These are phyloP conservation scores for Aspergillus proliferans DNA, from an alignment of 2,329 filamentous ascomycete species.

Conservation along the genomic window DNA sequence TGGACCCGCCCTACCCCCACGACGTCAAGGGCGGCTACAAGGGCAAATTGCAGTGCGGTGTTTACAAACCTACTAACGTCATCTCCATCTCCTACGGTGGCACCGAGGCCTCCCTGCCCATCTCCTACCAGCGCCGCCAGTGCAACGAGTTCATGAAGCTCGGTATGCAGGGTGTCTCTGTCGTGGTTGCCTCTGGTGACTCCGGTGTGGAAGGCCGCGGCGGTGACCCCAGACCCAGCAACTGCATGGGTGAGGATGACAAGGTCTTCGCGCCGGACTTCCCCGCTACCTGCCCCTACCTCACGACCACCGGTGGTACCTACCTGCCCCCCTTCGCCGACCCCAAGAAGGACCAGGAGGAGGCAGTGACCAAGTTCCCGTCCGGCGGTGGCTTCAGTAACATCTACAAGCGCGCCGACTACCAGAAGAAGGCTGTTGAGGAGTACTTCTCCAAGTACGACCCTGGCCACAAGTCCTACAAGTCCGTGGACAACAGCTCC, in stretches of 20 bases:
- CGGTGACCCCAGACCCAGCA: slow-evolving; percentile 23
- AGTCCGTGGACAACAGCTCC: slow-evolving; percentile 24
- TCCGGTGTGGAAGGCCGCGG: slow-evolving; percentile 34
- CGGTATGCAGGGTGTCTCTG: slow-evolving; percentile 43
- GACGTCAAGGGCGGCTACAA: slow-evolving; percentile 36
- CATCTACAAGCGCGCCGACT: slow-evolving; percentile 35
- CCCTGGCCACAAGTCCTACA: slow-evolving; percentile 25
- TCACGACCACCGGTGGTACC: slow-evolving; percentile 36
- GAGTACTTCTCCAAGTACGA: slow-evolving; percentile 26
- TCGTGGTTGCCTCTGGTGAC: slow-evolving; percentile 45
- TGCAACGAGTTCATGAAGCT: slow-evolving; percentile 45
- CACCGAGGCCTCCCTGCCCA: slow-evolving; percentile 28
- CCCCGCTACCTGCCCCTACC: slow-evolving; percentile 28
- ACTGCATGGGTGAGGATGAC: slow-evolving; percentile 29
- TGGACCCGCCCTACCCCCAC: slow-evolving; percentile 42
- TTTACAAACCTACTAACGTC: slow-evolving; percentile 51
- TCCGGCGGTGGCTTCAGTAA: slow-evolving; percentile 41
- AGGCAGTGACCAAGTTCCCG: slow-evolving; percentile 31
- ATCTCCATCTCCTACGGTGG: slow-evolving; percentile 32
- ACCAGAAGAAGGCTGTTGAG: slow-evolving; percentile 32
- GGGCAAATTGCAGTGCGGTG: slow-evolving; percentile 39
- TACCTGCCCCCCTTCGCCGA: slow-evolving; percentile 26
- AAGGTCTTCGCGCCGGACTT: slow-evolving; percentile 34
- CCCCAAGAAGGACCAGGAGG: slow-evolving; percentile 26
- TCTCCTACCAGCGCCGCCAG: slow-evolving; percentile 32